phyloP scores from a whole-genome alignment of 306 rosid species.

The Parietaria judaica region DNA sequence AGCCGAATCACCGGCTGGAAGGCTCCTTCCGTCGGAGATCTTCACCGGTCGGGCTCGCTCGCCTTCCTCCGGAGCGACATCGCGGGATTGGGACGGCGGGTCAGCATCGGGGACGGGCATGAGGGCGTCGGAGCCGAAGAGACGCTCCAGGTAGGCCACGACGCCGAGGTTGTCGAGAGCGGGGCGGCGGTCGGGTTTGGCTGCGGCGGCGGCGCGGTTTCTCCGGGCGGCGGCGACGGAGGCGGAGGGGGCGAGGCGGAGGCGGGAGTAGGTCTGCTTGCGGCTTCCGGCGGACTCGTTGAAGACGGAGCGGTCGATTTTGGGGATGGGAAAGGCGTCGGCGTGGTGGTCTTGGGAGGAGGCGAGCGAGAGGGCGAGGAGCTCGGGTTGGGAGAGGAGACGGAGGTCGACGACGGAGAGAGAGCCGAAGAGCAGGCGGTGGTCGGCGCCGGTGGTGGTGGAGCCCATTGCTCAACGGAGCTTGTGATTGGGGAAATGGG shows the following conservation, averaged over 20 bases:
- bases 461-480: conserved; percentile 35
- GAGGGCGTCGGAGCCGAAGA: conserved; percentile 46
- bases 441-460: conserved; percentile 17
- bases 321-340: conserved; percentile 50
- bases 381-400: conserved; percentile 63
- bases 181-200: conserved; percentile 29
- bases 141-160: conserved; percentile 34
- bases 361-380: conserved; percentile 48
- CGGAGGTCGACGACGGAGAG: conserved; percentile 57
- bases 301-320: conserved; percentile 84
- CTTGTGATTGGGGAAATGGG: too few species aligned
- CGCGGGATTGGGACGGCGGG: conserved; percentile 7
- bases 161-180: conserved; percentile 42
- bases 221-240: not conserved
- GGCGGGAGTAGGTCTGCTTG: conserved; percentile 75
- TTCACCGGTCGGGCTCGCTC: not conserved
- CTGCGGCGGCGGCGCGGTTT: conserved; percentile 9
- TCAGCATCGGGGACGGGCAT: conserved; percentile 23
- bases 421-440: conserved; percentile 21
- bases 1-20: not conserved
- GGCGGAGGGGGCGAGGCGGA: conserved; percentile 56
- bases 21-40: not conserved
- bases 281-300: conserved; percentile 96
- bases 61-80: not conserved
- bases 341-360: conserved; percentile 23